phyloP scores from a whole-genome alignment of 148 eudicot genomes.

The Persicaria maculosa region DNA sequence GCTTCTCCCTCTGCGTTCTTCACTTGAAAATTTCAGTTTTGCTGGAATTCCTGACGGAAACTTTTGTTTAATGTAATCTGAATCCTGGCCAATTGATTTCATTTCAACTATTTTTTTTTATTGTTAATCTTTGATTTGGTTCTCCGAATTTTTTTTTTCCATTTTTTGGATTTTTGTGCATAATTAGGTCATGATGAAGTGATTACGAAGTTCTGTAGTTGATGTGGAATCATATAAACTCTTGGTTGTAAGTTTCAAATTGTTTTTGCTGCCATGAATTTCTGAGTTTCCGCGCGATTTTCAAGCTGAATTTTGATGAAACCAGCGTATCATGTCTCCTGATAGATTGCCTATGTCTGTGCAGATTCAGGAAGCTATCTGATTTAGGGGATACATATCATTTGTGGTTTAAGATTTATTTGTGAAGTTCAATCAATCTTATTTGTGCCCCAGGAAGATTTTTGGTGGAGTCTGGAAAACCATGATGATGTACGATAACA shows the following conservation, averaged over 20 bases:
- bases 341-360: neutral
- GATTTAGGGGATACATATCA: neutral
- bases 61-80: neutral
- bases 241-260: neutral
- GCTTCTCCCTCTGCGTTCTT: too few relatives aligned
- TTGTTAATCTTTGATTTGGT: too few relatives aligned
- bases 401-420: neutral
- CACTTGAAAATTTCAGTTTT: too few relatives aligned
- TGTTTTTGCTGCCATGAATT: too few relatives aligned
- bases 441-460: too few relatives aligned
- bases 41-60: too few relatives aligned
- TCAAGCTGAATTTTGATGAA: neutral
- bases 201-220: neutral
- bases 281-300: neutral
- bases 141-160: neutral
- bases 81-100: neutral
- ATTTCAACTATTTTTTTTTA: too few relatives aligned
- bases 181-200: too few relatives aligned
- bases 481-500: constrained; percentile 52
- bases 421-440: neutral
- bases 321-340: neutral
- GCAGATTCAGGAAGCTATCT: constrained; percentile 6
- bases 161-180: too few relatives aligned
- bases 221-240: neutral
- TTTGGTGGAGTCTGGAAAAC: neutral